A percentile compares a stretch with the other conserved stretches of the same genome.
phyloP scores from a whole-genome alignment of 2,329 filamentous ascomycete species.

The Thielaviopsis euricoi region DNA sequence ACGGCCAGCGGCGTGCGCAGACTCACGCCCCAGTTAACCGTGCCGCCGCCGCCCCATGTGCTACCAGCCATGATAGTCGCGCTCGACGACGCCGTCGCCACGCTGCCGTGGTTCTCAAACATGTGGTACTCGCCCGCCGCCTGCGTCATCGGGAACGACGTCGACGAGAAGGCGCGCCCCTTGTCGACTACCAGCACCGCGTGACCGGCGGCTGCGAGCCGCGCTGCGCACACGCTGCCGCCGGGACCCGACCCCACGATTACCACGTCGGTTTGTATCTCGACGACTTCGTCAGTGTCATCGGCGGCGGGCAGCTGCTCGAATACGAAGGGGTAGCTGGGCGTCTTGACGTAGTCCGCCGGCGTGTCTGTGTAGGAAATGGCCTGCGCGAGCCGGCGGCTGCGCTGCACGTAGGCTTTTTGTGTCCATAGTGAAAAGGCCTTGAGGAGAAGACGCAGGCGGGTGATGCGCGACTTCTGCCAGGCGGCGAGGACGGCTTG shows the following conservation, averaged over 20 bases:
- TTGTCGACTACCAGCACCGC: slow-evolving; percentile 71
- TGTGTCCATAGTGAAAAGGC: slow-evolving; percentile 37
- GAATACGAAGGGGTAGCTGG: slow-evolving; percentile 41
- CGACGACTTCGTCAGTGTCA: slow-evolving; percentile 42
- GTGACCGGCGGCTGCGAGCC: slow-evolving; percentile 59
- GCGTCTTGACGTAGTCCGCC: slow-evolving; percentile 30
- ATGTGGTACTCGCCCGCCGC: slow-evolving; percentile 43
- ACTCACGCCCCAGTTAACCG: slow-evolving; percentile 65
- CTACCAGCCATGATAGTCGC: slow-evolving; percentile 50
- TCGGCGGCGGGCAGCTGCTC: slow-evolving; percentile 33
- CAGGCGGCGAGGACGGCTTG: slow-evolving; percentile 47
- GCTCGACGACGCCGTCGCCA: slow-evolving; percentile 38
- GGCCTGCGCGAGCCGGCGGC: slow-evolving; percentile 35
- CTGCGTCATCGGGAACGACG: slow-evolving; percentile 59
- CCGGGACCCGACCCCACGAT: slow-evolving; percentile 80
- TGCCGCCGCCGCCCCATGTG: slow-evolving; percentile 73
- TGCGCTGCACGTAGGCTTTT: slow-evolving; percentile 37
- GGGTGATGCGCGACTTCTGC: slow-evolving; percentile 37
- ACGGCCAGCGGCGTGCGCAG: slow-evolving; percentile 57
- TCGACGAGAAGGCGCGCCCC: slow-evolving; percentile 56
- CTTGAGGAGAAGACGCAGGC: slow-evolving; percentile 38
- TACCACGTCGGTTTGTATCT: slow-evolving; percentile 49
- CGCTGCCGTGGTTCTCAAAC: slow-evolving; percentile 49
- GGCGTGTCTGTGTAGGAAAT: slow-evolving; percentile 42
- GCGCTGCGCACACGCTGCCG: slow-evolving; percentile 65